Percentiles rank a stretch among this genome's conserved stretches.
phyloP scores from a whole-genome alignment of 139 green algal species.

The Chlorella sp. region DNA sequence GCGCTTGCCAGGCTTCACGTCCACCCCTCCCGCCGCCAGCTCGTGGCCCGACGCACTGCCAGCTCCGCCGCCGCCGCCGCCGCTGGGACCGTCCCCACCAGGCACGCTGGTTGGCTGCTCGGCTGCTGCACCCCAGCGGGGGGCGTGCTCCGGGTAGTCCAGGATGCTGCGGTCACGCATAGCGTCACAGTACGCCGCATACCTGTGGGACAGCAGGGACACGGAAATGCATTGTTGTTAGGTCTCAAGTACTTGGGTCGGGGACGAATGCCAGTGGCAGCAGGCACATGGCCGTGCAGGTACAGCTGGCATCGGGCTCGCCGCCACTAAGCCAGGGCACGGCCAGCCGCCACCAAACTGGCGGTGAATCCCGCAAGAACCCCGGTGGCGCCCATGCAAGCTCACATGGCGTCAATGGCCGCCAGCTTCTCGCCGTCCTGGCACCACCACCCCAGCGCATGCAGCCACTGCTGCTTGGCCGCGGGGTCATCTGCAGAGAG shows the following conservation, averaged over 20 bases:
- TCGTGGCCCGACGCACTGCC: not conserved
- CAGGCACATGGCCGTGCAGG: no score
- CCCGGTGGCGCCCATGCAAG: no score
- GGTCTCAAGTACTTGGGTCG: no score
- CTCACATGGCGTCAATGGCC: slow-evolving; percentile 20
- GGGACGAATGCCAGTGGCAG: no score
- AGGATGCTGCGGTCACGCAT: slow-evolving; percentile 24
- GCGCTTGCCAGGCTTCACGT: not conserved
- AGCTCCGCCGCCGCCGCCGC: not conserved
- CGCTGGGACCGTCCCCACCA: not conserved
- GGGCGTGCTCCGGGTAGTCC: slow-evolving; percentile 11
- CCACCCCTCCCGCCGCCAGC: not conserved
- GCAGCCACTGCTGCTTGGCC: slow-evolving; percentile 46
- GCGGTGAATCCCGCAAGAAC: no score
- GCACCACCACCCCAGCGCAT: slow-evolving; percentile 45
- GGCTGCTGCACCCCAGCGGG: not conserved
- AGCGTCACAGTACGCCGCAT: slow-evolving; percentile 26
- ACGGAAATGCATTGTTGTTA: no score
- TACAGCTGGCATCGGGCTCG: no score
- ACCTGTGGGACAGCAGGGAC: not conserved
- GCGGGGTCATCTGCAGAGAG: slow-evolving; percentile 27
- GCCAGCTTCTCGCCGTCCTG: slow-evolving; percentile 15
- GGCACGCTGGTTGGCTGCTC: not conserved
- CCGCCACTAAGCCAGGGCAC: no score
- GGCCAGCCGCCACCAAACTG: no score